Evolutionary conservation across 805 yeast species (phyloP).

Genomic region (Candida dendrica): DNA sequence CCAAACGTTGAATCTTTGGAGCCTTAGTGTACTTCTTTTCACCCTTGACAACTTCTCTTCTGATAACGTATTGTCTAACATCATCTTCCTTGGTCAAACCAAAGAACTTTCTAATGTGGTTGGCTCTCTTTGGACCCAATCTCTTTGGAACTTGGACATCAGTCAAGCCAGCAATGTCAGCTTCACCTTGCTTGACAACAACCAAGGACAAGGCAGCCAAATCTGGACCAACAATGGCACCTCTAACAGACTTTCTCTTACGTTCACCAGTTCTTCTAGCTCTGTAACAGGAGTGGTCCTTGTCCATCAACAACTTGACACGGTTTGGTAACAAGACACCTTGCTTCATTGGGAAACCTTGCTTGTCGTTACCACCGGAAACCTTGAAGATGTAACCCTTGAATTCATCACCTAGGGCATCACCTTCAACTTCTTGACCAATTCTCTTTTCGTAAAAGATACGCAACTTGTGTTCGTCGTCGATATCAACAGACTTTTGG

Average conservation of each 20-base stretch:
- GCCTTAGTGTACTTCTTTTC: conserved; percentile 99
- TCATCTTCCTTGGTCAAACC: conserved; percentile 95
- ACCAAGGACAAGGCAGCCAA: conserved; percentile 91
- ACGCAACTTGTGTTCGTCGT: conserved; percentile 98
- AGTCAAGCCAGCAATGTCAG: conserved; percentile 93
- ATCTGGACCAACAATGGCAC: conserved; percentile 97
- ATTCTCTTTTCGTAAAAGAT: conserved; percentile 98
- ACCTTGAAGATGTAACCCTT: conserved; percentile 98
- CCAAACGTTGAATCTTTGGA: conserved; percentile 99
- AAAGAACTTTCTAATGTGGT: conserved; percentile 99
- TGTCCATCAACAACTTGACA: conserved; percentile 89
- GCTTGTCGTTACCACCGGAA: conserved; percentile 99
- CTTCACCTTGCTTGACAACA: conserved; percentile 95
- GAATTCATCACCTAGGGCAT: conserved; percentile 94
- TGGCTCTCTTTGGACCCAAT: conserved; percentile 99
- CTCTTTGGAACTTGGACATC: conserved; percentile 95
- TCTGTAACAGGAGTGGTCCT: conserved; percentile 98
- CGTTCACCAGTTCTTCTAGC: conserved; percentile 99
- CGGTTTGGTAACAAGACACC: conserved; percentile 99
- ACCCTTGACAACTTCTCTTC: conserved; percentile 98
- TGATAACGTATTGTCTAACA: conserved; percentile 79
- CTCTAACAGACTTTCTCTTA: conserved; percentile 99
- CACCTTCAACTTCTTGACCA: conserved; percentile 99
- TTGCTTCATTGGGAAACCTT: conserved; percentile 99
- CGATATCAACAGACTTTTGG: conserved; percentile 95